Percentiles rank a stretch among this genome's conserved stretches.
These are phyloP conservation scores for Crataegus laevigata DNA, from an alignment of 306 rosid genomes.

Conservation along the genomic window DNA sequence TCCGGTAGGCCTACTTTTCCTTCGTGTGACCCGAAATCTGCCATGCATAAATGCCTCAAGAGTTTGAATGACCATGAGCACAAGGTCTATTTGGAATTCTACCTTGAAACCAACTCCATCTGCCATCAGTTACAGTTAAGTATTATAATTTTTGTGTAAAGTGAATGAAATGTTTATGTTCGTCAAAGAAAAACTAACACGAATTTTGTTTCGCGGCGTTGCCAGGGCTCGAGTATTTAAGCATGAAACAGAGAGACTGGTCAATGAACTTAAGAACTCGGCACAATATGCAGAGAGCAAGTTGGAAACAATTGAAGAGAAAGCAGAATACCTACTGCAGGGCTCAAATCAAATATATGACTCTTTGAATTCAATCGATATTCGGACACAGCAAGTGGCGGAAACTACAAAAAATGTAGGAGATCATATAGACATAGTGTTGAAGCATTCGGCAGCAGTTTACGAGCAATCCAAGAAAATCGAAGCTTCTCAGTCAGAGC, in stretches of 20 bases:
- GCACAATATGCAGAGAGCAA: conserved; percentile 62
- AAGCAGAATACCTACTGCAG: conserved; percentile 40
- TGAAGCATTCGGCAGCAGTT: conserved; percentile 47
- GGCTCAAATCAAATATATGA: conserved; percentile 35
- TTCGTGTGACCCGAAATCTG: conserved; percentile 39
- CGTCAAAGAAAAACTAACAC: neutral
- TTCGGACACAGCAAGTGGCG: conserved; percentile 40
- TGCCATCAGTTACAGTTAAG: conserved; percentile 84
- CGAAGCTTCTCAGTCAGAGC: conserved; percentile 42
- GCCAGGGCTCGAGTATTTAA: conserved; percentile 58
- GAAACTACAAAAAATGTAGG: conserved; percentile 37
- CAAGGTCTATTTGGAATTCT: conserved; percentile 70
- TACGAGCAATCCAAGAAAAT: conserved; percentile 56
- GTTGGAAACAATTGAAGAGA: conserved; percentile 49
- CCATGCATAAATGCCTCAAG: conserved; percentile 42
- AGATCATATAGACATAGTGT: conserved; percentile 42
- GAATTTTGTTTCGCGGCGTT: neutral
- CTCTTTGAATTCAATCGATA: conserved; percentile 42
- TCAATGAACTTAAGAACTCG: conserved; percentile 60
- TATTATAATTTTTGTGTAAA: neutral
- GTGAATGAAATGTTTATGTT: neutral
- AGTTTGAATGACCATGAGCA: conserved; percentile 48
- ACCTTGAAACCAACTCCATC: conserved; percentile 77
- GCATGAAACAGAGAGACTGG: conserved; percentile 69
- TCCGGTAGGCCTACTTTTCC: conserved; percentile 66